phyloP scores from a whole-genome alignment of 1,284 basidiomycete genomes.

The Xerocomus nothofagi region DNA sequence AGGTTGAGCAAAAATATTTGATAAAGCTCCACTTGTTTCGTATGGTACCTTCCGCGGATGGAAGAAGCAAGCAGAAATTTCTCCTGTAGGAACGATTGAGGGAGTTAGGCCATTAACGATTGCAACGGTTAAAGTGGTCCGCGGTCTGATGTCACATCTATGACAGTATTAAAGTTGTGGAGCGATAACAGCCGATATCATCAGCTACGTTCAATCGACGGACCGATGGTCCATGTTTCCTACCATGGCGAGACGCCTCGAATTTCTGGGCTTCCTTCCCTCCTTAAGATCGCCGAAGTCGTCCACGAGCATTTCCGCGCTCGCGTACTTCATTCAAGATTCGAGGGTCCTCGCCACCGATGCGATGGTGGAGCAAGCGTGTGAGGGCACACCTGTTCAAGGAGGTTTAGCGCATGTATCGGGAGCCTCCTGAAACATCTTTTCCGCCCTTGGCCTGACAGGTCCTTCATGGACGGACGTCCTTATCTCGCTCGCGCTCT shows the following conservation, averaged over 20 bases:
- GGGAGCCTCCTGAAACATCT: conserved; percentile 5
- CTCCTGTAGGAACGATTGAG: not conserved
- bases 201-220: not conserved
- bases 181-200: not conserved
- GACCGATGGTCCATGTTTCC: not conserved
- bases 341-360: conserved; percentile 12
- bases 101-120: not conserved
- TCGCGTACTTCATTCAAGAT: not conserved
- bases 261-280: not conserved
- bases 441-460: not conserved
- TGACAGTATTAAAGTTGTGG: conserved; percentile 5
- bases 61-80: not conserved
- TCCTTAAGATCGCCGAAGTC: conserved; percentile 11
- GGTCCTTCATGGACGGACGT: not conserved
- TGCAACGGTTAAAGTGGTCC: not conserved
- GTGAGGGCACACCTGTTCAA: conserved; percentile 11
- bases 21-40: conserved; percentile 17
- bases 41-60: not conserved
- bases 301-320: conserved; percentile 23
- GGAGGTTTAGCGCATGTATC: not conserved
- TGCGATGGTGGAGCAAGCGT: conserved; percentile 19
- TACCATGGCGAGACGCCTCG: not conserved
- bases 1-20: conserved; percentile 1
- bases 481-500: conserved; percentile 2
- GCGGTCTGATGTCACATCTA: not conserved